Conservation (phyloP, 1,139 yeast genomes). For the Hemisphaericaspora lyxosophila region DNA sequence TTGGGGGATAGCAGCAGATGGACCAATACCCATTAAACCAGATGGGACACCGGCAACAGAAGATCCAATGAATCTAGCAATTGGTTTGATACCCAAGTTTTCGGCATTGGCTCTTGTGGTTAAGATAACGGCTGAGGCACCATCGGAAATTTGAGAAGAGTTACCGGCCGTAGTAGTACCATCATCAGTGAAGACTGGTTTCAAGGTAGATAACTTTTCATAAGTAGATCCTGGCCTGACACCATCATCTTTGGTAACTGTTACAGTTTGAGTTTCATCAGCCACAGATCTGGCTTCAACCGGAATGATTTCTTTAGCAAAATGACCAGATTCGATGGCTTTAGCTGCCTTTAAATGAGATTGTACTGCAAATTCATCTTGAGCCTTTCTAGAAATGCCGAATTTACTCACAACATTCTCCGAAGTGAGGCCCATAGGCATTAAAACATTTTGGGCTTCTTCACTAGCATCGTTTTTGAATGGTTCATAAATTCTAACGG, state of each 20-base stretch:
- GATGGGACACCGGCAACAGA: constrained; percentile 38
- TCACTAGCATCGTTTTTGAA: constrained; percentile 18
- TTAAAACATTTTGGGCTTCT: constrained; percentile 25
- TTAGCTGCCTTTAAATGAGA: constrained; percentile 37
- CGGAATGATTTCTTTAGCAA: constrained; percentile 38
- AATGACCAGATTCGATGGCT: constrained; percentile 36
- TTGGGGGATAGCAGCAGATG: constrained; percentile 38
- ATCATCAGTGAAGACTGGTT: constrained; percentile 34
- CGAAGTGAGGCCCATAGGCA: constrained; percentile 71
- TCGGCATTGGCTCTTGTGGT: constrained; percentile 38
- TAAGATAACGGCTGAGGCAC: constrained; percentile 41
- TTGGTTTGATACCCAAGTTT: constrained; percentile 31
- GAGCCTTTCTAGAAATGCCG: constrained; percentile 59
- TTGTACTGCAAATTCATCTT: constrained; percentile 42
- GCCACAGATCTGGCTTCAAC: constrained; percentile 24
- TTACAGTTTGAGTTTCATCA: constrained; percentile 19
- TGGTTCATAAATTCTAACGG: constrained; percentile 24
- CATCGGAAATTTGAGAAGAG: constrained; percentile 43
- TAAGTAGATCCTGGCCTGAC: constrained; percentile 26
- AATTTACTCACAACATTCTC: constrained; percentile 40
- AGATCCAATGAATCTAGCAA: constrained; percentile 42
- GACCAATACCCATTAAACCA: constrained; percentile 41
- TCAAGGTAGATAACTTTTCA: constrained; percentile 29
- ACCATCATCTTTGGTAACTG: constrained; percentile 32
- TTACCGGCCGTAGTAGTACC: constrained; percentile 46